Conservation (phyloP, 768 basidiomycete genomes). For the Strobilomyces dryophilus region DNA sequence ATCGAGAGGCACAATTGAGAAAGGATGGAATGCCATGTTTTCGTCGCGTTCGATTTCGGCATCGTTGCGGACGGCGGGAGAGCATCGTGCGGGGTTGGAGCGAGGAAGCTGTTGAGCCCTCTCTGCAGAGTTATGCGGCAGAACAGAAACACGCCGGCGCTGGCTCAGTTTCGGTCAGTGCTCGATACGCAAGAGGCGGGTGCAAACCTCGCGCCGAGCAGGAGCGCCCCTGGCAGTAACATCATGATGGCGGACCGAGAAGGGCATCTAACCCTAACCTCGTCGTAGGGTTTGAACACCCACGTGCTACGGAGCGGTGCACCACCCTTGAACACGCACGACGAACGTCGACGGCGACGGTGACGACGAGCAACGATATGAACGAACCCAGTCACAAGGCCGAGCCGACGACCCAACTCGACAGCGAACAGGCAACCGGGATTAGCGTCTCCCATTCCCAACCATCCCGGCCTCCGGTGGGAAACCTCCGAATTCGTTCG, state of each 20-base stretch:
- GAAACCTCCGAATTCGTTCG: neutral
- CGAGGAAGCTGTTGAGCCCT: slow-evolving; percentile 54
- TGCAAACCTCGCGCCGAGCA: slow-evolving; percentile 20
- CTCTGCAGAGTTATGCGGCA: slow-evolving; percentile 58
- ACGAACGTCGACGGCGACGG: slow-evolving; percentile 11
- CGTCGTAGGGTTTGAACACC: slow-evolving; percentile 22
- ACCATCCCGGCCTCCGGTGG: slow-evolving; percentile 22
- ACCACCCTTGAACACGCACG: neutral
- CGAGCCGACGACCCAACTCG: slow-evolving; percentile 27
- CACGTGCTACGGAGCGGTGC: slow-evolving; percentile 7
- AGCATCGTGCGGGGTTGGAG: slow-evolving; percentile 29
- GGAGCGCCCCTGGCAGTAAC: slow-evolving; percentile 9
- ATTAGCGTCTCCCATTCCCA: slow-evolving; percentile 25
- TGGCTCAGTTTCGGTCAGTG: slow-evolving; percentile 21
- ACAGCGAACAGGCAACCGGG: slow-evolving; percentile 26
- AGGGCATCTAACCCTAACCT: slow-evolving; percentile 28
- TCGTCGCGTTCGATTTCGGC: slow-evolving; percentile 17
- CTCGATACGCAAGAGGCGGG: neutral
- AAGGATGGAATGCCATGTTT: slow-evolving; percentile 49
- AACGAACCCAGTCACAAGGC: slow-evolving; percentile 27
- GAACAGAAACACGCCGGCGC: slow-evolving; percentile 48
- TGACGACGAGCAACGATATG: slow-evolving; percentile 24
- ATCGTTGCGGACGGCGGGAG: slow-evolving; percentile 23
- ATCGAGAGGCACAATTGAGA: slow-evolving; percentile 60
- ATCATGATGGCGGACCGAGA: slow-evolving; percentile 4